Base-by-base conservation (phyloP, 352 stramenopile genomes). In the Globisporangium solare region DNA sequence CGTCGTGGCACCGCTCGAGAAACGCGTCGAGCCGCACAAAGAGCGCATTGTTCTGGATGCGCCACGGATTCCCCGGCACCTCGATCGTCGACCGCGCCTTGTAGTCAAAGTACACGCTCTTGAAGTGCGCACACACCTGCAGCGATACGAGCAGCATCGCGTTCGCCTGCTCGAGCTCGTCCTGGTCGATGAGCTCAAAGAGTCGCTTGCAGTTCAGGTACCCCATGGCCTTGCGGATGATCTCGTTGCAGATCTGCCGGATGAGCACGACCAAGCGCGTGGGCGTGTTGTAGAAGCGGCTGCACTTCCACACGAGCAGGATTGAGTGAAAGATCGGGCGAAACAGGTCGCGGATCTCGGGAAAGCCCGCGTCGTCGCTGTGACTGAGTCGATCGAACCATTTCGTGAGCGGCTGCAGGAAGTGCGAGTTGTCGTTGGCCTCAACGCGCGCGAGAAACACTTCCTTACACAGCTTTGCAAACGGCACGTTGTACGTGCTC, bases 31-130 rank as follows among this genome's bases (percentile, higher is more conserved):
- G 62, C 0, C 91, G 85, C 47, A 95, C 70, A 57, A 97, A 97
- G 1, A 97, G 46, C 13, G 89, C 89, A 49, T 97, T 96, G 67
- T 97, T 97, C 58, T 96, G 89, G 22, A 97, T 84, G 2, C 80
- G 75, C 89, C 91, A 97, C 21, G 86, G 85, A 49, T 97, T 97
- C 10, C 74, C 66, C 1, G 88, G 88, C 2, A 89, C 86, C 35
- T 97, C 85, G 0, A 72, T 65, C 4, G 78, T 73, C 0, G 87
- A 92, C 43, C 88, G 89, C 3, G 80, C 84, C 58, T 97, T 97
- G 79, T 97, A 97, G 60, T 95, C 86, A 56, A 97, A 96, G 66
- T 97, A 97, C 1, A 94, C 83, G 18, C 79, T 86, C 66, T 97
- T 97, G 58, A 97, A 97, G 35, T 84, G 72, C 1, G 85, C 88